These are phyloP conservation scores for Solioccasus polychromus DNA, from an alignment of 768 basidiomycete species.

Conservation along the genomic window DNA sequence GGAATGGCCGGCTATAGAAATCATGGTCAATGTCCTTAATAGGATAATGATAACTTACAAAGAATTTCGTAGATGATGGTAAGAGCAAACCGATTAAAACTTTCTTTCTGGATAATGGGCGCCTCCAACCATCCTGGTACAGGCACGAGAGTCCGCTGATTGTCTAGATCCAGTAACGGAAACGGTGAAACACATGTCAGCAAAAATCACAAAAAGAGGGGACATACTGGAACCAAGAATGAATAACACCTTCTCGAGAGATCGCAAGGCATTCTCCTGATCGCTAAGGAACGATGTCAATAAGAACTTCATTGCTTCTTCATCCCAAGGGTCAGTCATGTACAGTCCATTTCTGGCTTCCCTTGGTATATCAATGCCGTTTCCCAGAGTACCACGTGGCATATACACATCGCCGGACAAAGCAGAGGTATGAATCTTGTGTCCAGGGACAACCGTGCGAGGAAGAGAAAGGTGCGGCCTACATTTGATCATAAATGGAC, in stretches of 20 bases:
- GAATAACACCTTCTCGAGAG: conserved; percentile 4
- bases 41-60: neutral
- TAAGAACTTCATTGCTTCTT: neutral
- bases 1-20: neutral
- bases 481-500: neutral
- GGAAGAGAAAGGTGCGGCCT: conserved; percentile 1
- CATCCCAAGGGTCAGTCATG: neutral
- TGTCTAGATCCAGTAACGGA: neutral
- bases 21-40: neutral
- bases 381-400: conserved; percentile 1
- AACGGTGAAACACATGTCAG: neutral
- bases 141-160: neutral
- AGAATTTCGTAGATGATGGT: neutral
- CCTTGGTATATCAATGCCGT: neutral
- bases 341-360: neutral
- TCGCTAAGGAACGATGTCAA: neutral
- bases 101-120: neutral
- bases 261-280: neutral
- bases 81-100: neutral
- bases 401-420: neutral
- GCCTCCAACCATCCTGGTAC: neutral
- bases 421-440: conserved; percentile 3
- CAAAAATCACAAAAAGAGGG: neutral
- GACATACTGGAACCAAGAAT: conserved; percentile 7
- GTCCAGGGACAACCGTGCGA: conserved; percentile 5